Evolutionary conservation across 2,329 filamentous ascomycete genomes (phyloP).

Genomic region (Hysterium pulicare): DNA sequence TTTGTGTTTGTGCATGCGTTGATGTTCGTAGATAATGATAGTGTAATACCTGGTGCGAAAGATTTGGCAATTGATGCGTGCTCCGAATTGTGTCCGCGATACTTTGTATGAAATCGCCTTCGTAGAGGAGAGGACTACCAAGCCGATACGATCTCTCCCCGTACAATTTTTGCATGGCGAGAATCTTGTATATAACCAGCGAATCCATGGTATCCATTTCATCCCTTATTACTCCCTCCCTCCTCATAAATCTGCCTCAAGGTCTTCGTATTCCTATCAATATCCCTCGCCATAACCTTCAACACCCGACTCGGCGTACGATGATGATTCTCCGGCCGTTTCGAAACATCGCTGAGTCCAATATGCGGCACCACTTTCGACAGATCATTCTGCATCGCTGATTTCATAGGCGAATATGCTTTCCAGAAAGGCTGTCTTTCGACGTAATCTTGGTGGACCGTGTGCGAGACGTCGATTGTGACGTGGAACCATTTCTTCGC

Average conservation of each 20-base stretch:
- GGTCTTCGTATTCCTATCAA: constrained; percentile 23
- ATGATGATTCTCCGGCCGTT: constrained; percentile 30
- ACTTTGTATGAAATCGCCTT: not conserved
- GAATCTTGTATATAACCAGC: too few relatives aligned
- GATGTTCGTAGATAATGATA: too few relatives aligned
- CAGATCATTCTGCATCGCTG: constrained; percentile 37
- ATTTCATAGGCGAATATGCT: constrained; percentile 28
- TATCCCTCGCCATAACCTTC: constrained; percentile 19
- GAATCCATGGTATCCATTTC: not conserved
- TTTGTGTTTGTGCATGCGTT: too few relatives aligned
- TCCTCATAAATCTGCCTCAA: constrained; percentile 30
- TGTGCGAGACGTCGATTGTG: constrained; percentile 35
- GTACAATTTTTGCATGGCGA: too few relatives aligned
- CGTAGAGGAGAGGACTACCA: not conserved
- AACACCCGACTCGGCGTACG: constrained; percentile 32
- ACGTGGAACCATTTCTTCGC: constrained; percentile 38
- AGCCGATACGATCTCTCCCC: too few relatives aligned
- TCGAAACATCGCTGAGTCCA: constrained; percentile 41
- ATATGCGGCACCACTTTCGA: constrained; percentile 36
- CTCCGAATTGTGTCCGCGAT: not conserved
- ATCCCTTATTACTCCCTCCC: constrained; percentile 9
- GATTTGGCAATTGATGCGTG: not conserved
- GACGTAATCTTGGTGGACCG: constrained; percentile 41
- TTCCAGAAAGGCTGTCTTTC: constrained; percentile 35
- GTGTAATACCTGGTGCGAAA: not conserved